These are phyloP conservation scores for Leptosphaerulina australis DNA, from an alignment of 2,329 filamentous ascomycete species.

Conservation along the genomic window DNA sequence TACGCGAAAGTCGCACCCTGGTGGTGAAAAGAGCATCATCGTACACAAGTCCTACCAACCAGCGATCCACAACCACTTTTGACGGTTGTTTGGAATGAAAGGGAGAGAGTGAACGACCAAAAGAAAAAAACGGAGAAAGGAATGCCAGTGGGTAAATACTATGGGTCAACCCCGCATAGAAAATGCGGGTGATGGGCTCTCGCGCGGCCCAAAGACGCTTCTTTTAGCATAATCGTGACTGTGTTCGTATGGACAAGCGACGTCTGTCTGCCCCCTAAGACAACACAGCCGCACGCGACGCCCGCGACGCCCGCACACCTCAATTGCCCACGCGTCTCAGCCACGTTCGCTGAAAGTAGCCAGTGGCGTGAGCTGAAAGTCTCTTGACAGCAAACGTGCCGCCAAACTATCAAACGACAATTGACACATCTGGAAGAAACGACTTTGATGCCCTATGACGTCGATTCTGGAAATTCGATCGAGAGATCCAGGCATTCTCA, in stretches of 20 bases:
- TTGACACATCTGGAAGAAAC: not conserved
- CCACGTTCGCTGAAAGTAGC: constrained; percentile 7
- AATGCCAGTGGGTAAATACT: constrained; percentile 21
- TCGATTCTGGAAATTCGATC: constrained; percentile 9
- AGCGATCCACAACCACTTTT: constrained; percentile 14
- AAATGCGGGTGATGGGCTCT: constrained; percentile 21
- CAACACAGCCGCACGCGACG: constrained; percentile 23
- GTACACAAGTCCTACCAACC: constrained; percentile 23
- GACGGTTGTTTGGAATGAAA: constrained; percentile 13
- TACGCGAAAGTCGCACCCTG: constrained; percentile 26
- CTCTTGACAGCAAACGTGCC: constrained; percentile 6
- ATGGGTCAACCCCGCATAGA: constrained; percentile 24
- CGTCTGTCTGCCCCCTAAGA: constrained; percentile 17
- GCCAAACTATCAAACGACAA: not conserved
- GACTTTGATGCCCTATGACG: constrained; percentile 9
- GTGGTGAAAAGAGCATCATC: constrained; percentile 35
- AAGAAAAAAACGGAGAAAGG: constrained; percentile 18
- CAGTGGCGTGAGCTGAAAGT: constrained; percentile 7
- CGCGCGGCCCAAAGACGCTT: constrained; percentile 24
- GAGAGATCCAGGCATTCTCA: constrained; percentile 27
- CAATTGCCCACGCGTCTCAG: constrained; percentile 18
- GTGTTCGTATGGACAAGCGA: constrained; percentile 31
- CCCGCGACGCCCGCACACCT: constrained; percentile 21
- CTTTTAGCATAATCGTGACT: constrained; percentile 27
- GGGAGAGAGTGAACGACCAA: constrained; percentile 16